Percentiles rank a stretch among this genome's conserved stretches.
Conservation (phyloP, 2,329 filamentous ascomycete species). For the Tympanopsis confertula region DNA sequence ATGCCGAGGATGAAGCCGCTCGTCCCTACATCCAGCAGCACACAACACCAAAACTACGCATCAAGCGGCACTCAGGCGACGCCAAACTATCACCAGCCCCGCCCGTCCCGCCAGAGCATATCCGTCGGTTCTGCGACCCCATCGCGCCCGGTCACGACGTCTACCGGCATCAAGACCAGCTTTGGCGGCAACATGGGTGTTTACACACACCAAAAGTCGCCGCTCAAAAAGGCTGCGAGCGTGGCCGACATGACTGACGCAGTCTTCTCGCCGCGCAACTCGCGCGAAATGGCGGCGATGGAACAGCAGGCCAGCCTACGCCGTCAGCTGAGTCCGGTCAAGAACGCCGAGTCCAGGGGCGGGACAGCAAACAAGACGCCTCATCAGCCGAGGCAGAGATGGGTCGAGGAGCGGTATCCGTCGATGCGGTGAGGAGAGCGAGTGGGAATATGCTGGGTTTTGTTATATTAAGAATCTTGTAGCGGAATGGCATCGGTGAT, state of each 20-base stretch:
- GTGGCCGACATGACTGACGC: constrained; percentile 39
- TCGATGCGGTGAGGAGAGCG: not conserved
- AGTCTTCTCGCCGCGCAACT: constrained; percentile 40
- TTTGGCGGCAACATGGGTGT: constrained; percentile 73
- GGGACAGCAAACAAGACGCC: not conserved
- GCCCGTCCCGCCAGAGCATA: not conserved
- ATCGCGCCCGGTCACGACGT: constrained; percentile 3
- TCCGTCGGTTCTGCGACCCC: constrained; percentile 7
- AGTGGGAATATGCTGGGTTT: not conserved
- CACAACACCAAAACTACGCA: constrained; percentile 30
- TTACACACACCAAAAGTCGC: constrained; percentile 69
- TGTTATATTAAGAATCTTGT: no score
- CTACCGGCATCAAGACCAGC: constrained; percentile 17
- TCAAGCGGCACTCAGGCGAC: not conserved
- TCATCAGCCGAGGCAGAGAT: not conserved
- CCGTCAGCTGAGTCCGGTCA: constrained; percentile 13
- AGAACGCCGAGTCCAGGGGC: constrained; percentile 8
- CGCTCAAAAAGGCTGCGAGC: constrained; percentile 65
- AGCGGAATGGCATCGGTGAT: no score
- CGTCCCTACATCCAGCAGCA: constrained; percentile 23
- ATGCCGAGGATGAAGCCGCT: constrained; percentile 16
- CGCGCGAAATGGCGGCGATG: constrained; percentile 46
- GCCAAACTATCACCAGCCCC: not conserved
- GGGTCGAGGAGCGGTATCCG: not conserved
- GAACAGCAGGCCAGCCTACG: constrained; percentile 32